Base-by-base conservation (phyloP, 306 rosid species). In the Citrullus mucosospermus region DNA sequence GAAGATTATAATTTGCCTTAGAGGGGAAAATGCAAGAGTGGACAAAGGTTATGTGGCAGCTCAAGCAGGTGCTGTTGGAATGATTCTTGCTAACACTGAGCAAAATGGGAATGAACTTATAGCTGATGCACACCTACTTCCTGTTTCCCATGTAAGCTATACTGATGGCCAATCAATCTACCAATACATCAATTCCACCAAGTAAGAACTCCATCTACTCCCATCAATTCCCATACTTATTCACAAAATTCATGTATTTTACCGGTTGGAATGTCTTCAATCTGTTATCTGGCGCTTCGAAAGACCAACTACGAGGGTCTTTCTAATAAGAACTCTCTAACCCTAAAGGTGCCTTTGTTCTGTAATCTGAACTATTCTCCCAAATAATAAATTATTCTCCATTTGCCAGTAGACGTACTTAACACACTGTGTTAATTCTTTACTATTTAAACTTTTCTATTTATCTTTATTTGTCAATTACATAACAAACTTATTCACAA, bases 41-140 rank as follows among this genome's bases (percentile, higher is more conserved):
- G 70, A 57, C 0, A 88, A 89, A 80, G 90, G 93, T 30, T 30
- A 4, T 13, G 15, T 58, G 41, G 91, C 81, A 17, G 17, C 50
- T 60, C 55, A 16, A 44, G 88, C 76, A 17, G 96, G 97, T 2
- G 96, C 89, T 11, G 84, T 83, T 5, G 97, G 93, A 53, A 87
- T 93, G 92, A 80, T 93, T 76, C 80, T 93, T 80, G 89, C 70
- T 63, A 90, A 90, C 51, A 75, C 53, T 30, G 0, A 9, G 9
- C 0, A 0, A 0, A 4, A 30, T 25, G 81, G 60, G 51, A 63
- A 66, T 78, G 84, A 75, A 9, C 9, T 83, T 53, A 0, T 48
- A 10, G 73, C 90, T 7, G 91, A 90, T 46, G 61, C 87, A 76
- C 91, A 89, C 20, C 16, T 80, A 38, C 84, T 93, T 55, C 92